phyloP scores from a whole-genome alignment of 176 grass and related monocot genomes.

The Avena eriantha region DNA sequence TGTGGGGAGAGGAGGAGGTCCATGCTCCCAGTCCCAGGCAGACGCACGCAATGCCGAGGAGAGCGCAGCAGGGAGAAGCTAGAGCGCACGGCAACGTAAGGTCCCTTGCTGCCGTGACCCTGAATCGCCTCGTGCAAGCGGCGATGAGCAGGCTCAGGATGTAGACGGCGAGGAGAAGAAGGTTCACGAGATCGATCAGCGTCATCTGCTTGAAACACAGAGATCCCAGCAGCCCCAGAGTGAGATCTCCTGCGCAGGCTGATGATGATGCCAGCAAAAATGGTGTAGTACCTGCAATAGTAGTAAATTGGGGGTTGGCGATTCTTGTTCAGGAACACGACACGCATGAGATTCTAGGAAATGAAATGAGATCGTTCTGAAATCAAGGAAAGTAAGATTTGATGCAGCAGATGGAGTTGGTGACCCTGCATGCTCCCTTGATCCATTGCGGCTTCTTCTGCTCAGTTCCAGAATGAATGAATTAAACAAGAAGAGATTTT shows the following conservation, averaged over 20 bases:
- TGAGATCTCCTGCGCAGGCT: not conserved
- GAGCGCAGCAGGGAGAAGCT: slow-evolving; percentile 45
- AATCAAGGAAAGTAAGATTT: not conserved
- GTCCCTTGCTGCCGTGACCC: not conserved
- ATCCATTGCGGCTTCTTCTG: not conserved
- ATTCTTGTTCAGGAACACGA: not conserved
- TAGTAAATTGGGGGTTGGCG: not conserved
- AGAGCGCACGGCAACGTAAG: slow-evolving; percentile 20
- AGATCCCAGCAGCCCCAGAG: slow-evolving; percentile 40
- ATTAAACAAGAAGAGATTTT: not conserved
- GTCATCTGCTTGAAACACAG: slow-evolving; percentile 32
- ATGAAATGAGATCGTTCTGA: not conserved
- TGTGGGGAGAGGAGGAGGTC: slow-evolving; percentile 9
- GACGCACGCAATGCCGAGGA: slow-evolving; percentile 41
- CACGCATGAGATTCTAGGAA: not conserved
- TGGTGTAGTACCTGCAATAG: slow-evolving; percentile 33
- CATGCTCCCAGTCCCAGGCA: slow-evolving; percentile 37
- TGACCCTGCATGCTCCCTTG: not conserved
- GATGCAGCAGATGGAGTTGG: not conserved
- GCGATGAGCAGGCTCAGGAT: slow-evolving; percentile 38
- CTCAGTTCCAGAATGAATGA: not conserved
- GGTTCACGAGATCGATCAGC: slow-evolving; percentile 47
- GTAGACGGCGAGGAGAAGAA: slow-evolving; percentile 53
- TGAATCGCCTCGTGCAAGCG: slow-evolving; percentile 32
- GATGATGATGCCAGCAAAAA: slow-evolving; percentile 3